phyloP scores from a whole-genome alignment of 768 basidiomycete species.

The Pleurotus pulmonarius region DNA sequence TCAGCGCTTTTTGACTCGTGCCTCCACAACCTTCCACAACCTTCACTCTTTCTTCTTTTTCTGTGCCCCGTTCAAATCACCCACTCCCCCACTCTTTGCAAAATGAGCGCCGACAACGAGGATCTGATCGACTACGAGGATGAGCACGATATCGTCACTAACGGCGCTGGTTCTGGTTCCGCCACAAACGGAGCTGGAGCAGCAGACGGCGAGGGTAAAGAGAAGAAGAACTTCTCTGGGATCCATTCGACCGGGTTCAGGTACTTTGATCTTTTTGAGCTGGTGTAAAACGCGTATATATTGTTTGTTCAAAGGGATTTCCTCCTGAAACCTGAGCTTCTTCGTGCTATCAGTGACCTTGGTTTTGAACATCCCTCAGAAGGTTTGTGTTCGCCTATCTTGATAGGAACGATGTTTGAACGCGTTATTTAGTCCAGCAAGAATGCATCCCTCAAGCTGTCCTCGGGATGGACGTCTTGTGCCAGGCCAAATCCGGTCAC shows the following conservation, averaged over 20 bases:
- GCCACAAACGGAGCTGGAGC: slow-evolving; percentile 47
- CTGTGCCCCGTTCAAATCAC: slow-evolving; percentile 22
- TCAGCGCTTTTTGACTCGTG: slow-evolving; percentile 8
- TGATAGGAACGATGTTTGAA: slow-evolving; percentile 2
- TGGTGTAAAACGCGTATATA: slow-evolving; percentile 12
- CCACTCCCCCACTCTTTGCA: slow-evolving; percentile 12
- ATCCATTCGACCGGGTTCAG: slow-evolving; percentile 99
- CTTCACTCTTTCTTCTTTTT: slow-evolving; percentile 17
- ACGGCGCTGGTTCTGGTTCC: slow-evolving; percentile 38
- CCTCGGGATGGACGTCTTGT: slow-evolving; percentile 98
- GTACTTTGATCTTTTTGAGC: slow-evolving; percentile 37
- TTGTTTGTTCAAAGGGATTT: slow-evolving; percentile 68
- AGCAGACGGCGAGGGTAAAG: slow-evolving; percentile 60
- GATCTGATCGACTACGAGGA: slow-evolving; percentile 96
- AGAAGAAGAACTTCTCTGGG: slow-evolving; percentile 98
- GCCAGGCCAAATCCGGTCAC: slow-evolving; percentile 98
- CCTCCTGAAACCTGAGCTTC: slow-evolving; percentile 92
- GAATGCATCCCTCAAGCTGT: slow-evolving; percentile 99
- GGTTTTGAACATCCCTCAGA: slow-evolving; percentile 99
- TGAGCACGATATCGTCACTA: slow-evolving; percentile 75
- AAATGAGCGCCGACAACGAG: slow-evolving; percentile 84
- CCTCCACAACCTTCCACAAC: slow-evolving; percentile 15
- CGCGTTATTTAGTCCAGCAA: slow-evolving; percentile 76
- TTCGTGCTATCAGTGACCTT: slow-evolving; percentile 97
- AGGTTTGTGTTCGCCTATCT: slow-evolving; percentile 47